Percentiles rank a stretch among this genome's conserved stretches.
phyloP scores from a whole-genome alignment of 1,284 basidiomycete species.

The Cutaneotrichosporon cutaneum region DNA sequence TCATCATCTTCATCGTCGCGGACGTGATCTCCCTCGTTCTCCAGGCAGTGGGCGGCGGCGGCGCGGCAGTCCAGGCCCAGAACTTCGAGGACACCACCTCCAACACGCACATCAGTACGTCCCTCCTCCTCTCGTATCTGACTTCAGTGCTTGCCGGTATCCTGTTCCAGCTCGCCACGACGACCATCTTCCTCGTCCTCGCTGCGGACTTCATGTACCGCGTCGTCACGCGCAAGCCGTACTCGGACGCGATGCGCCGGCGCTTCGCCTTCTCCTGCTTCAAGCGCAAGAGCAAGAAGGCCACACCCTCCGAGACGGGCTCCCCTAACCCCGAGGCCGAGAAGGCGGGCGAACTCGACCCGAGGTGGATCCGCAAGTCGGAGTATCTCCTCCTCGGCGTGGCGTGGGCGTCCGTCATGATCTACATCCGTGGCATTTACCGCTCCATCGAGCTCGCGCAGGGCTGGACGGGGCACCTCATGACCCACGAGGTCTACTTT shows the following conservation, averaged over 20 bases:
- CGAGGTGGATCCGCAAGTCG: constrained; percentile 7
- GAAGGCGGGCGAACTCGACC: background rate
- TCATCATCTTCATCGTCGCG: constrained; percentile 48
- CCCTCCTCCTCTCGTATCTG: background rate
- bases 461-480: constrained; percentile 36
- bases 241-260: constrained; percentile 12
- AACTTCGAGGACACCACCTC: constrained; percentile 23
- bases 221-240: constrained; percentile 26
- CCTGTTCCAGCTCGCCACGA: constrained; percentile 48
- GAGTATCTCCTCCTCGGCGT: constrained; percentile 36
- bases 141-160: constrained; percentile 50
- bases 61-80: constrained; percentile 35
- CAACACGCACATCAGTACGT: constrained; percentile 31
- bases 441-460: constrained; percentile 42
- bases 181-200: constrained; percentile 40
- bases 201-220: constrained; percentile 43
- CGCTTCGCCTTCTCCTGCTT: background rate
- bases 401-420: constrained; percentile 40
- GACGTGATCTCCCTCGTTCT: constrained; percentile 52
- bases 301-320: background rate
- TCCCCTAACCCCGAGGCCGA: background rate
- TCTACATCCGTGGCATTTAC: constrained; percentile 46
- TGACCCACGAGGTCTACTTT: constrained; percentile 35
- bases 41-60: constrained; percentile 53
- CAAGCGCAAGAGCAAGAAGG: constrained; percentile 3